These are phyloP conservation scores for Aspergillus japonicus DNA, from an alignment of 2,329 filamentous ascomycete genomes.

Conservation along the genomic window DNA sequence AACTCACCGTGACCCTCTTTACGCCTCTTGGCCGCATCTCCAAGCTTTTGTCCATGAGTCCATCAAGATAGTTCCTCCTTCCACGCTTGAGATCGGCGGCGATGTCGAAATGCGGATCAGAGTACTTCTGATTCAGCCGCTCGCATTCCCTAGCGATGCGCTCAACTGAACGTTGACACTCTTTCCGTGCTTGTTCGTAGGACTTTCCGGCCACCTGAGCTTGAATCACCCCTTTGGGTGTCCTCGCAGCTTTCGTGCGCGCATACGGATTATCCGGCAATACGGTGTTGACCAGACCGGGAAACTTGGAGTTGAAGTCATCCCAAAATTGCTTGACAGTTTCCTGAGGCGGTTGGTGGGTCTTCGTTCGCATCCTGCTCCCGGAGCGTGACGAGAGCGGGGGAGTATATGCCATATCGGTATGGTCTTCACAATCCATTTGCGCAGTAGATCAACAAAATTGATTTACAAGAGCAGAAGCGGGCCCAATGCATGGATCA, in stretches of 20 bases:
- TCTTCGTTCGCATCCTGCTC: constrained; percentile 32
- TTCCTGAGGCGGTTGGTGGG: constrained; percentile 63
- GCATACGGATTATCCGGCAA: constrained; percentile 68
- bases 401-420: constrained; percentile 24
- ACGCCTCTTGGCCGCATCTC: constrained; percentile 65
- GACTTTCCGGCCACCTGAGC: constrained; percentile 62
- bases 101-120: constrained; percentile 83
- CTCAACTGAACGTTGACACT: constrained; percentile 63
- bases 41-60: constrained; percentile 38
- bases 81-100: constrained; percentile 69
- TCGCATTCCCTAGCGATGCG: constrained; percentile 65
- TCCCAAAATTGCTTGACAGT: constrained; percentile 71
- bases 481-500: neutral
- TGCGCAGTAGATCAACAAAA: neutral
- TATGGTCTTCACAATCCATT: constrained; percentile 35
- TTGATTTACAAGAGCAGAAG: neutral
- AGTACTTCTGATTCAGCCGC: constrained; percentile 79
- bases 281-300: constrained; percentile 70
- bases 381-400: constrained; percentile 34
- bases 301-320: constrained; percentile 67
- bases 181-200: constrained; percentile 69
- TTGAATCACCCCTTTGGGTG: constrained; percentile 54
- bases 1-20: constrained; percentile 62
- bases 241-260: constrained; percentile 58
- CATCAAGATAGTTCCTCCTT: constrained; percentile 53